Percentiles rank a stretch among this genome's conserved stretches.
These are phyloP conservation scores for Atalantia buxifolia DNA, from an alignment of 345 rosid species.

Conservation along the genomic window DNA sequence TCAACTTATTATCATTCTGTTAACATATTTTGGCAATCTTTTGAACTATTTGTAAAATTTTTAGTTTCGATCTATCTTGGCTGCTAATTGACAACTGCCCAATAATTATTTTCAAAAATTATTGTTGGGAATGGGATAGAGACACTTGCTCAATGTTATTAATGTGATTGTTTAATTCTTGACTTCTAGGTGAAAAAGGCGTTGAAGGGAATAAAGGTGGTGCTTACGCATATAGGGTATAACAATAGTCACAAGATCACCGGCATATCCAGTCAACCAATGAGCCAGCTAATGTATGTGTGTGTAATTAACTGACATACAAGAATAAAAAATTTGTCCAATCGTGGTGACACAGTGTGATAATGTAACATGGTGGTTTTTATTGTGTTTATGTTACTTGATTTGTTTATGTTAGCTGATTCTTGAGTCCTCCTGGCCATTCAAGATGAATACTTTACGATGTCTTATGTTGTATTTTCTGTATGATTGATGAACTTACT, in stretches of 20 bases:
- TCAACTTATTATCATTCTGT: background rate
- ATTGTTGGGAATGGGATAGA: background rate
- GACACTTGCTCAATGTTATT: background rate
- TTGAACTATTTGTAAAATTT: background rate
- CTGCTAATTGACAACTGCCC: background rate
- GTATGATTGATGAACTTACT: background rate
- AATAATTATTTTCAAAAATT: background rate
- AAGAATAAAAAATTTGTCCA: background rate
- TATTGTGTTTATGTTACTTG: no score
- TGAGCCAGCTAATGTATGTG: constrained; percentile 43
- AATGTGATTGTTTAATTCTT: background rate
- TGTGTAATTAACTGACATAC: background rate
- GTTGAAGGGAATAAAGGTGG: constrained; percentile 53
- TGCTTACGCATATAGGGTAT: constrained; percentile 16
- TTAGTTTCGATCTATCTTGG: background rate
- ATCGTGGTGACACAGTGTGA: background rate
- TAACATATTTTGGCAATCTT: background rate
- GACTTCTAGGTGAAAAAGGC: constrained; percentile 47
- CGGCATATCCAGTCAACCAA: constrained; percentile 51
- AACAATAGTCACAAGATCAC: constrained; percentile 32
- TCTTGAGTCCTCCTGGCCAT: no score
- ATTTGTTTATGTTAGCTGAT: no score
- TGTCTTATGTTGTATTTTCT: background rate
- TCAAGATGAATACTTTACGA: no score
- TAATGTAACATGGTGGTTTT: background rate